Conservation (phyloP, 768 basidiomycete genomes). For the Kwoniella sp. region DNA sequence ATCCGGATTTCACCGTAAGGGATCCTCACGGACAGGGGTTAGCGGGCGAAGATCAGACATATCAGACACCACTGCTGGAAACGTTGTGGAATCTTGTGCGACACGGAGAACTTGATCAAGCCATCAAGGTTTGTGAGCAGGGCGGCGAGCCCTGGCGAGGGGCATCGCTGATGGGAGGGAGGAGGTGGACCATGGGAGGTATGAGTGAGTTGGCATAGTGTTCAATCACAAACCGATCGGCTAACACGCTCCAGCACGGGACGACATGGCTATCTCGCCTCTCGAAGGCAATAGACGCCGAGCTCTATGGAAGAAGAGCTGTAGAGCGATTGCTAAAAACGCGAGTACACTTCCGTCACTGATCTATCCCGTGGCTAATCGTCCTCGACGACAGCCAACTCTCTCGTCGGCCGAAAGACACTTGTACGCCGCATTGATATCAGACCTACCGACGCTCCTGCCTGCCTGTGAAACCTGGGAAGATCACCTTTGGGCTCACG, state of each 20-base stretch:
- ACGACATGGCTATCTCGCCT: conserved; percentile 11
- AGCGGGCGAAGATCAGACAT: conserved; percentile 58
- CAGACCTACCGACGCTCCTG: conserved; percentile 63
- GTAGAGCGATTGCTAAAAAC: conserved; percentile 70
- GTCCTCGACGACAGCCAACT: conserved; percentile 52
- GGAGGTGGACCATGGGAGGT: conserved; percentile 55
- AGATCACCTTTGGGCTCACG: conserved; percentile 89
- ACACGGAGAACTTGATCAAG: conserved; percentile 78
- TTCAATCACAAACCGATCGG: not conserved
- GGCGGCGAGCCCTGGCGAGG: conserved; percentile 90
- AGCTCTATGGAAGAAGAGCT: conserved; percentile 81
- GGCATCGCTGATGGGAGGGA: conserved; percentile 77
- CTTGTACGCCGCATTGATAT: conserved; percentile 75
- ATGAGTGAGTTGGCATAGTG: conserved; percentile 24
- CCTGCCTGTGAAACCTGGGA: conserved; percentile 84
- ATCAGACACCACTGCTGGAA: conserved; percentile 72
- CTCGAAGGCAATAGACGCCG: conserved; percentile 67
- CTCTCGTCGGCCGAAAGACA: conserved; percentile 72
- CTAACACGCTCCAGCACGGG: conserved; percentile 2
- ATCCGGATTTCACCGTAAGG: conserved; percentile 42
- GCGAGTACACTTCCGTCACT: conserved; percentile 53
- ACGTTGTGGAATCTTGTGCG: conserved; percentile 76
- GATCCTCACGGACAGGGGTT: conserved; percentile 39
- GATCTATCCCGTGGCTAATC: not conserved
- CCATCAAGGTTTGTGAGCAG: conserved; percentile 71